Base-by-base conservation (phyloP, 73 alveolate genomes). In the Paramecium sexaurelia region DNA sequence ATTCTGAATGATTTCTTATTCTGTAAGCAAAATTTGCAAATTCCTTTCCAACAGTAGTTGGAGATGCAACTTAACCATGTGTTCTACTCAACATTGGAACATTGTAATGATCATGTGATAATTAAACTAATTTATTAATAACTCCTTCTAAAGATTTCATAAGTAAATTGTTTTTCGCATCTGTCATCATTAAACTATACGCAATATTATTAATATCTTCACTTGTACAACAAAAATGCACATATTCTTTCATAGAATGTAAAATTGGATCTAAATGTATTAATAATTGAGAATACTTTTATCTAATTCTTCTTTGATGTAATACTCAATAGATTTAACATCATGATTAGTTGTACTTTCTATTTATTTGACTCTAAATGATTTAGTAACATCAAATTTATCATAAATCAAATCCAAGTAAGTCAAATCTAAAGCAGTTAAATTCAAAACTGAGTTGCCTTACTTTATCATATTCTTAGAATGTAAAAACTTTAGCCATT, bases 41-140 rank as follows among this genome's bases (percentile, higher is more conserved):
- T 88, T 97, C 99, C 75, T 97, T 97, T 22, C 99, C 95, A 0
- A 97, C 97, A 8, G 99, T 97, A 6, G 98, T 95, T 10, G 99
- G 99, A 26, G 98, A 87, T 15, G 99, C 99, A 9, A 97, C 93
- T 67, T 97, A 94, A 9, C 99, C 99, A 84, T 97, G 99, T 22
- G 99, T 97, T 85, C 98, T 91, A 35, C 95, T 47, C 95, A 97
- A 96, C 98, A 97, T 96, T 0, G 99, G 98, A 32, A 92, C 93
- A 39, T 55, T 91, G 9, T 98, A 95, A 43, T 85, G 83, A 78
- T 93, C 71, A 45, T 78, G 92, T 19, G 98, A 94, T 43, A 93
- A 35, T 29, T 69, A 43, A 32, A 66, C 75, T 9, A 97, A 75
- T 35, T 68, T 95, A 11, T 75, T 55, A 15, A 84, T 61, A 3